phyloP scores from a whole-genome alignment of 441 rosid genomes.

The Aquilaria agallochum region DNA sequence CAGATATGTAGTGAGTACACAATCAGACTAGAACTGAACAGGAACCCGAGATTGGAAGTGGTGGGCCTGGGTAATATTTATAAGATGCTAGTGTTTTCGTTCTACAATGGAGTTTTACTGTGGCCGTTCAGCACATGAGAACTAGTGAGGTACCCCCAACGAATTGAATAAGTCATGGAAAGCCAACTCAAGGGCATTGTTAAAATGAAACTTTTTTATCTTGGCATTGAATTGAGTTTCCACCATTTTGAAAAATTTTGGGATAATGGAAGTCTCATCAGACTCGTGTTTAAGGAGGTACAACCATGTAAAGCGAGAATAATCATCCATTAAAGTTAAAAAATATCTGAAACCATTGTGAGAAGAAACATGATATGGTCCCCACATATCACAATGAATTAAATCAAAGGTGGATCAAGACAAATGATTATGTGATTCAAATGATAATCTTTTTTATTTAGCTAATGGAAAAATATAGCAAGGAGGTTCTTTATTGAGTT shows the following conservation, averaged over 20 bases:
- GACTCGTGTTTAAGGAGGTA: neutral
- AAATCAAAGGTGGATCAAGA: neutral
- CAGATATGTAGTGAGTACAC: too few species aligned
- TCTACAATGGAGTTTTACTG: too few species aligned
- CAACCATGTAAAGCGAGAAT: neutral
- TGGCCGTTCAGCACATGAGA: neutral
- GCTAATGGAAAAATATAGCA: too few species aligned
- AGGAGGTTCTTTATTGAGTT: too few species aligned
- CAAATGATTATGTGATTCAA: too few species aligned
- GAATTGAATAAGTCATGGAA: neutral
- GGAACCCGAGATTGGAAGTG: neutral
- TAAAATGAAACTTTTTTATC: too few species aligned
- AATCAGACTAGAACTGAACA: too few species aligned
- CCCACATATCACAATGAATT: neutral
- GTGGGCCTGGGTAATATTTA: too few species aligned
- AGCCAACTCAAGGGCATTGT: neutral
- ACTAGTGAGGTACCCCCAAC: neutral
- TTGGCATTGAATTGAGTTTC: too few species aligned
- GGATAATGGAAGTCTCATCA: neutral
- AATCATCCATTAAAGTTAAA: neutral
- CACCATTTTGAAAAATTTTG: too few species aligned
- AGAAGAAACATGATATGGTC: neutral
- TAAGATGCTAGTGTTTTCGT: neutral
- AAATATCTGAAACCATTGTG: too few species aligned
- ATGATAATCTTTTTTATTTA: too few species aligned